Conservation (phyloP, 495 filamentous ascomycete genomes). For the Xylaria sp. region DNA sequence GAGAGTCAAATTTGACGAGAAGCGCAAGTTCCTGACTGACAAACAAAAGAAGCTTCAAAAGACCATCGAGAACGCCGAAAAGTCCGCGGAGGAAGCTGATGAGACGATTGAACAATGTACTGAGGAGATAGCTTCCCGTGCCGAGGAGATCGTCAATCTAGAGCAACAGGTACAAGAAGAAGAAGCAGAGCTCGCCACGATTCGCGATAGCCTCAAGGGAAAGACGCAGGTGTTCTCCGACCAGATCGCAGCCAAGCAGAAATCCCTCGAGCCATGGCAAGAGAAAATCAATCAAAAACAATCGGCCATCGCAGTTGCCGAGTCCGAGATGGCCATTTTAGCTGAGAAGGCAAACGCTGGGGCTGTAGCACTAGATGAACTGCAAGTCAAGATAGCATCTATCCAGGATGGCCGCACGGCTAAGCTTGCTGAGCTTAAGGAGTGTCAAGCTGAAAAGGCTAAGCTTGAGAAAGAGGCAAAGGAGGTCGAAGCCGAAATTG, state of each 20-base stretch:
- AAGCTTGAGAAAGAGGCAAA: constrained; percentile 76
- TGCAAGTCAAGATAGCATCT: constrained; percentile 75
- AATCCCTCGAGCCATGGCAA: constrained; percentile 94
- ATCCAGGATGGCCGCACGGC: constrained; percentile 71
- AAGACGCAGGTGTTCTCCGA: constrained; percentile 95
- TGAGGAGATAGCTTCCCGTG: constrained; percentile 78
- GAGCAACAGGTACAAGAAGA: constrained; percentile 78
- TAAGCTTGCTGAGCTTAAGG: constrained; percentile 78
- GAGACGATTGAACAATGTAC: constrained; percentile 77
- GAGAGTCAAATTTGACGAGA: constrained; percentile 95
- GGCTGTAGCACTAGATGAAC: constrained; percentile 80
- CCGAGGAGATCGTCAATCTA: constrained; percentile 70
- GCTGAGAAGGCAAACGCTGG: constrained; percentile 87
- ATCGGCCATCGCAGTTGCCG: constrained; percentile 89
- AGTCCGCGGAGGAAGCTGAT: constrained; percentile 73
- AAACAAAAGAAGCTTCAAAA: constrained; percentile 98
- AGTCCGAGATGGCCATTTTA: constrained; percentile 91
- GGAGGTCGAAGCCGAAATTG: constrained; percentile 72
- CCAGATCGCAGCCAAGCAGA: constrained; percentile 89
- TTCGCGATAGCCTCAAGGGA: constrained; percentile 86
- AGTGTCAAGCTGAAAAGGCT: constrained; percentile 73
- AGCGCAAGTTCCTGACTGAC: constrained; percentile 85
- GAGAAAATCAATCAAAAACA: constrained; percentile 96
- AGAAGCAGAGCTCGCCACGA: constrained; percentile 78
- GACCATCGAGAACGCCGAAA: constrained; percentile 69